These are phyloP conservation scores for Mycena chlorophos DNA, from an alignment of 768 basidiomycete species.

Conservation along the genomic window DNA sequence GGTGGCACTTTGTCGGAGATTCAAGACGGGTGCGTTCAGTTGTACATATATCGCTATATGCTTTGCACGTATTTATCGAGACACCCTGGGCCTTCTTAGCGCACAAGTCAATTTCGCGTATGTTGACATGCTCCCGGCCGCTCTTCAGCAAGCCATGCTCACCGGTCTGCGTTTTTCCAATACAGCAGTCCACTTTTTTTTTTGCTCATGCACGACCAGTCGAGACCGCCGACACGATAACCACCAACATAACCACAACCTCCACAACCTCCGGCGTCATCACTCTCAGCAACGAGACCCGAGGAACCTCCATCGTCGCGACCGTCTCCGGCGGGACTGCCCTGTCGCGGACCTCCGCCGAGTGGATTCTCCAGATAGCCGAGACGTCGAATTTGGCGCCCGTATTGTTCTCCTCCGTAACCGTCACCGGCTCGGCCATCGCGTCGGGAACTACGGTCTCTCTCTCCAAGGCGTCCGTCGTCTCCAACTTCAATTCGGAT, in stretches of 20 bases:
- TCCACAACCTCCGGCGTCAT: conserved; percentile 14
- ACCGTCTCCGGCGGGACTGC: conserved; percentile 17
- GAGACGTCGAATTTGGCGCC: conserved; percentile 9
- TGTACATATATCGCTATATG: too few species aligned
- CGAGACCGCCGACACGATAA: conserved; percentile 15
- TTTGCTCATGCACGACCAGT: conserved; percentile 6
- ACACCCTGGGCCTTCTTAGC: not conserved
- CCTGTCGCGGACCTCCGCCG: conserved; percentile 14
- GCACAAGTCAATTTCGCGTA: conserved; percentile 15
- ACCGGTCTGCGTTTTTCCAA: conserved; percentile 7
- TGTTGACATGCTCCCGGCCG: conserved; percentile 17
- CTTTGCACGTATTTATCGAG: not conserved
- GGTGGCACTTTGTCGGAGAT: conserved; percentile 15
- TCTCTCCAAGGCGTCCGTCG: conserved; percentile 11
- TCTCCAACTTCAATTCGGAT: too few species aligned
- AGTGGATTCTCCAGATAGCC: conserved; percentile 20
- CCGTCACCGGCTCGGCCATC: conserved; percentile 16
- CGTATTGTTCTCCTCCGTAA: conserved; percentile 12
- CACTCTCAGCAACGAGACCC: conserved; percentile 11
- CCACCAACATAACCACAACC: conserved; percentile 16
- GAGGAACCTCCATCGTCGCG: conserved; percentile 16
- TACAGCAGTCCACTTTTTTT: too few species aligned
- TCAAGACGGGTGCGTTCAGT: not conserved
- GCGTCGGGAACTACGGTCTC: conserved; percentile 11
- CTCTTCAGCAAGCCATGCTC: conserved; percentile 9